These are phyloP conservation scores for Botrytis paeoniae DNA, from an alignment of 2,329 filamentous ascomycete genomes.

Conservation along the genomic window DNA sequence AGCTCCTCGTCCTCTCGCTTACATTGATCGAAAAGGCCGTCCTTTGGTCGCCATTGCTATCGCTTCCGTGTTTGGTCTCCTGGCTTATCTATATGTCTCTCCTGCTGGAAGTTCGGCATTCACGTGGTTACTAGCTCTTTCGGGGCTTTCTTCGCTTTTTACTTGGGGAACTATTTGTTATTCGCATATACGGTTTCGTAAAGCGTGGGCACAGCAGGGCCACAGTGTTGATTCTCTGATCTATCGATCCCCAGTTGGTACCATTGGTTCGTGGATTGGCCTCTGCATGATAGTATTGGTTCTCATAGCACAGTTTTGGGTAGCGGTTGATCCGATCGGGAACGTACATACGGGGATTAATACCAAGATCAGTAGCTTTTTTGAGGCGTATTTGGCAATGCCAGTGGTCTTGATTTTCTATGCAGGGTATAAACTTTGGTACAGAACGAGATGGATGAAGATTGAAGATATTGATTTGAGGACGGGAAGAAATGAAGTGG, in stretches of 20 bases:
- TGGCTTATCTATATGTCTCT: slow-evolving; percentile 73
- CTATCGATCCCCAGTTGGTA: slow-evolving; percentile 58
- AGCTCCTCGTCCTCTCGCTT: slow-evolving; percentile 72
- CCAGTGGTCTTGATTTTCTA: slow-evolving; percentile 69
- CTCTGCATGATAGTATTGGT: slow-evolving; percentile 50
- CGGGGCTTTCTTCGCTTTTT: slow-evolving; percentile 70
- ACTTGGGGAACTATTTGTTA: slow-evolving; percentile 83
- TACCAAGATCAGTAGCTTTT: slow-evolving; percentile 63
- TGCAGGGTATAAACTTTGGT: slow-evolving; percentile 73
- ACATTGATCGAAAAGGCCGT: slow-evolving; percentile 78
- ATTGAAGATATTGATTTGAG: slow-evolving; percentile 77
- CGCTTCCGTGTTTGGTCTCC: slow-evolving; percentile 64
- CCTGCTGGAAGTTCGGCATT: slow-evolving; percentile 57
- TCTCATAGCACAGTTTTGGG: slow-evolving; percentile 63
- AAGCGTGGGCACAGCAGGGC: slow-evolving; percentile 65
- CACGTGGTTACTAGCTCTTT: slow-evolving; percentile 75
- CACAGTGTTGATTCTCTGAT: slow-evolving; percentile 60
- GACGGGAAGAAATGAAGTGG: slow-evolving; percentile 72
- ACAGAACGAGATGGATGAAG: slow-evolving; percentile 64
- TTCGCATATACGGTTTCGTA: slow-evolving; percentile 85
- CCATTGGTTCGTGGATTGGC: slow-evolving; percentile 61
- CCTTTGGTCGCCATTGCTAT: slow-evolving; percentile 70
- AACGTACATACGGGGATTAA: slow-evolving; percentile 40
- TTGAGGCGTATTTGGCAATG: slow-evolving; percentile 66
- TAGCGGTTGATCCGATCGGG: slow-evolving; percentile 71